phyloP scores from a whole-genome alignment of 2,329 filamentous ascomycete species.

The Phaeosphaeriaceae sp. region DNA sequence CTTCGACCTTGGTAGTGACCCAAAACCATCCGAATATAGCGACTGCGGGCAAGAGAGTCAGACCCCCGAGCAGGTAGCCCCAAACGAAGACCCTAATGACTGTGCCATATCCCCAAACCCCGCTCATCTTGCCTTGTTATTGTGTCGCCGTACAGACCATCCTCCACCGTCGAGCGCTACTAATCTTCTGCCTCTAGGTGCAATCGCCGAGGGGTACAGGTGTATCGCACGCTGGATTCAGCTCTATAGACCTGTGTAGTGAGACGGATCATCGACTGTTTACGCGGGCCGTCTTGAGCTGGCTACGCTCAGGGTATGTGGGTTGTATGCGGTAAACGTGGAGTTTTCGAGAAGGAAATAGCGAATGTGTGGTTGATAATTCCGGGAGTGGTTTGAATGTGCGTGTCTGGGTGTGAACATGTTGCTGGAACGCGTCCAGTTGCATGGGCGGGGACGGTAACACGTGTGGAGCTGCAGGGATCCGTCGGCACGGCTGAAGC shows the following conservation, averaged over 20 bases:
- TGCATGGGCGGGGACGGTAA: slow-evolving; percentile 13
- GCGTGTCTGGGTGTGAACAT: not conserved
- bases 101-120: slow-evolving; percentile 32
- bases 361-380: too few relatives aligned
- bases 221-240: not conserved
- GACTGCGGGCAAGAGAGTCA: slow-evolving; percentile 29
- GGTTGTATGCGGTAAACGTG: too few relatives aligned
- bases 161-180: slow-evolving; percentile 7
- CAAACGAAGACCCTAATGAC: slow-evolving; percentile 34
- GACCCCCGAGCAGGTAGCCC: slow-evolving; percentile 32
- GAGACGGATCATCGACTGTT: not conserved
- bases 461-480: slow-evolving; percentile 23
- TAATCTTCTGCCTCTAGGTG: not conserved
- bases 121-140: slow-evolving; percentile 33
- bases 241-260: not conserved
- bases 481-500: slow-evolving; percentile 12
- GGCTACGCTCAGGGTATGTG: too few relatives aligned
- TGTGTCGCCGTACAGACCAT: slow-evolving; percentile 21
- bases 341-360: too few relatives aligned
- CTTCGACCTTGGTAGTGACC: slow-evolving; percentile 22
- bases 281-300: not conserved
- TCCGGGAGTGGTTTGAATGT: not conserved
- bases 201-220: not conserved
- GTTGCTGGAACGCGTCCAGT: slow-evolving; percentile 1
- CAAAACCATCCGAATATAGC: slow-evolving; percentile 26